Evolutionary conservation across 352 stramenopile genomes (phyloP).

Genomic region (Phytophthora sp.): DNA sequence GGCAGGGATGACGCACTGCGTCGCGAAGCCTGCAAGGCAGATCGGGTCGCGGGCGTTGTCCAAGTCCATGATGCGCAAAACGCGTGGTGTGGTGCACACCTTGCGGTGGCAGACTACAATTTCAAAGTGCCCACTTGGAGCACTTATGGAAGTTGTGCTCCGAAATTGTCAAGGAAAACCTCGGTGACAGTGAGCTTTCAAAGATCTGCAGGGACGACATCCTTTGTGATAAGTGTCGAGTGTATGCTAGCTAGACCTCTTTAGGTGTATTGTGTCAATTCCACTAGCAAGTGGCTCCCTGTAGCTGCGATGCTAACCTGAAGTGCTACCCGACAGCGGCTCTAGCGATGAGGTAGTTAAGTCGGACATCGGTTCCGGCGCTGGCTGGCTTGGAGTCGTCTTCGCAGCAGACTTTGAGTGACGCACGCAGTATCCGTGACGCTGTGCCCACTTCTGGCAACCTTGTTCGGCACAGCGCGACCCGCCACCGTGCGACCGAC

Average conservation of each 20-base stretch:
- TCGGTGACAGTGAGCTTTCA: too few relatives aligned
- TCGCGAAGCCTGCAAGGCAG: conserved; percentile 36
- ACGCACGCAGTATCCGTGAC: conserved; percentile 73
- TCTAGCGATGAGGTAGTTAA: conserved; percentile 2
- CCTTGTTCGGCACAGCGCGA: conserved; percentile 70
- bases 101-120: not conserved
- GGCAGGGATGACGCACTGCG: conserved; percentile 37
- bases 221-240: too few relatives aligned
- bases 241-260: too few relatives aligned
- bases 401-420: conserved; percentile 57
- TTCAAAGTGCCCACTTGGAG: too few relatives aligned
- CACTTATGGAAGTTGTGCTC: too few relatives aligned
- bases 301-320: conserved; percentile 11
- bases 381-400: conserved; percentile 12
- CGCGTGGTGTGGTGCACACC: conserved; percentile 23
- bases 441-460: conserved; percentile 81
- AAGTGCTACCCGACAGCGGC: not conserved
- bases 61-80: conserved; percentile 9
- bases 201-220: too few relatives aligned
- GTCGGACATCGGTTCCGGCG: not conserved
- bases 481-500: conserved; percentile 81
- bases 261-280: conserved; percentile 2
- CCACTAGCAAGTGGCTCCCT: conserved; percentile 5
- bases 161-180: too few relatives aligned
- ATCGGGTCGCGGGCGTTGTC: conserved; percentile 13